These are phyloP conservation scores for Tricholoma furcatifolium DNA, from an alignment of 768 basidiomycete genomes.

Conservation along the genomic window DNA sequence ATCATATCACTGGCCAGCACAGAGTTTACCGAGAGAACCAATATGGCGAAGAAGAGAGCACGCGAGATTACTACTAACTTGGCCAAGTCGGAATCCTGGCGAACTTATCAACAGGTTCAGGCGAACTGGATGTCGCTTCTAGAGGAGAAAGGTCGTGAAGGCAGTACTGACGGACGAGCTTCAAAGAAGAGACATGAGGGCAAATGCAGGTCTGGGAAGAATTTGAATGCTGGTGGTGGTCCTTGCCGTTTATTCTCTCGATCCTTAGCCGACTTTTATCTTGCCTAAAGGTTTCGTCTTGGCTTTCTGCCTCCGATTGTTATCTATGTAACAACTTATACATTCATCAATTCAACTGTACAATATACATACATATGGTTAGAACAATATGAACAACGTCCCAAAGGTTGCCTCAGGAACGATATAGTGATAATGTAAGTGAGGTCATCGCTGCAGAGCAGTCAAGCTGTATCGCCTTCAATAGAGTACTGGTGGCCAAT, in stretches of 20 bases:
- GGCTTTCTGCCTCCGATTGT: background rate
- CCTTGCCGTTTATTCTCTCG: conserved; percentile 9
- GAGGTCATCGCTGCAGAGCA: too few relatives aligned
- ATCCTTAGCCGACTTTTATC: conserved; percentile 12
- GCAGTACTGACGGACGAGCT: background rate
- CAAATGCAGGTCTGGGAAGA: background rate
- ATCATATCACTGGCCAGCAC: conserved; percentile 43
- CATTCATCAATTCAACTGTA: background rate
- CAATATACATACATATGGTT: background rate
- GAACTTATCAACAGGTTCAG: conserved; percentile 30
- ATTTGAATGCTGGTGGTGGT: background rate
- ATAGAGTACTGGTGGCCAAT: conserved; percentile 58
- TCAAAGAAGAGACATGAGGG: background rate
- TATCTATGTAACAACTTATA: conserved; percentile 2
- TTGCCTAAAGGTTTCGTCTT: conserved; percentile 1
- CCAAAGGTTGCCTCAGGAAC: too few relatives aligned
- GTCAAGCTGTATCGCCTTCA: conserved; percentile 9
- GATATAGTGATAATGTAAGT: too few relatives aligned
- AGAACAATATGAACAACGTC: background rate
- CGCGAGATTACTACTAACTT: conserved; percentile 29
- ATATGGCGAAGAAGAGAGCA: conserved; percentile 20
- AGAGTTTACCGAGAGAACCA: conserved; percentile 38
- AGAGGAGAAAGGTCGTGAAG: conserved; percentile 18
- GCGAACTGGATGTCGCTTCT: conserved; percentile 29
- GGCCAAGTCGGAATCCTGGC: conserved; percentile 31